These are phyloP conservation scores for Pyrrhoderma noxium DNA, from an alignment of 1,284 basidiomycete species.

Conservation along the genomic window DNA sequence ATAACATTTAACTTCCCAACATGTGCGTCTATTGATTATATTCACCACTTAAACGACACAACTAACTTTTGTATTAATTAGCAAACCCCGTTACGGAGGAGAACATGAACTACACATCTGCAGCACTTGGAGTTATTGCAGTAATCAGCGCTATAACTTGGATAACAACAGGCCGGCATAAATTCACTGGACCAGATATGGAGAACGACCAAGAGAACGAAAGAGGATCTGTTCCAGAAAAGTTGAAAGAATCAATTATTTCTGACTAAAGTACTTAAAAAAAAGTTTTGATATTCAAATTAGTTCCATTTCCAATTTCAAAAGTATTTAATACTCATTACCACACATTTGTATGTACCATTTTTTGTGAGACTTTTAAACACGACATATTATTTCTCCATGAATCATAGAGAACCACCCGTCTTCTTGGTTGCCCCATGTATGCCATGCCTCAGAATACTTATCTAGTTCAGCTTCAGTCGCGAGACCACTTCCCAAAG, in stretches of 20 bases:
- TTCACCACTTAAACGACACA: neutral
- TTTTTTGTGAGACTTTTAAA: slow-evolving; percentile 19
- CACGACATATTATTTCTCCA: slow-evolving; percentile 29
- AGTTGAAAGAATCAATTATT: neutral
- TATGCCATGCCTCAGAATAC: slow-evolving; percentile 25
- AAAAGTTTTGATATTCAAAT: neutral
- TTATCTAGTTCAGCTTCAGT: slow-evolving; percentile 24
- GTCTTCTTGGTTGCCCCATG: slow-evolving; percentile 29
- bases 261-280: neutral
- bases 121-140: slow-evolving; percentile 15
- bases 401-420: slow-evolving; percentile 30
- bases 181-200: slow-evolving; percentile 12
- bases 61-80: neutral
- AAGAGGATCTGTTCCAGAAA: too few relatives aligned
- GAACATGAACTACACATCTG: slow-evolving; percentile 19
- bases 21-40: slow-evolving; percentile 2
- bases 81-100: slow-evolving; percentile 13
- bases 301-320: neutral
- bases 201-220: neutral
- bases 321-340: too few relatives aligned
- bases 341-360: too few relatives aligned
- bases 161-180: slow-evolving; percentile 13
- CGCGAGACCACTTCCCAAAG: slow-evolving; percentile 25
- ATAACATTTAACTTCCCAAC: slow-evolving; percentile 18
- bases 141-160: slow-evolving; percentile 14